Evolutionary conservation across 1,139 yeast species (phyloP), one percentile per base, ranked within the genome.

Genomic region (Keqinozyma sinolaborantium): DNA sequence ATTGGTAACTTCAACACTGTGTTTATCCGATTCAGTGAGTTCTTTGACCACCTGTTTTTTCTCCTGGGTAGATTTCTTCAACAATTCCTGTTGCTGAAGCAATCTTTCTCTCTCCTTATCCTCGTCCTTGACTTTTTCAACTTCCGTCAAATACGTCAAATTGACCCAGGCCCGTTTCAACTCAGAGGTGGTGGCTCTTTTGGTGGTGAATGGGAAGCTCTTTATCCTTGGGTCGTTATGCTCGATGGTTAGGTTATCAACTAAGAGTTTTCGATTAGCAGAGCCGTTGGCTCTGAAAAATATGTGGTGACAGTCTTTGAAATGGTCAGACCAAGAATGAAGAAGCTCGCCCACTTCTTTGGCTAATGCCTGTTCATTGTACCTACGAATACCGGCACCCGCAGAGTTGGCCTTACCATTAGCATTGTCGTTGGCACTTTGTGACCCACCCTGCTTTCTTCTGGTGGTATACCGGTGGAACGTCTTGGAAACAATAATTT

Each of bases 361-460:
- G 35, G 76, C 77, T 39, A 92, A 69, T 3, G 94, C 94, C 36
- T 79, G 83, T 56, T 94, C 98, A 50, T 90, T 90, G 46, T 87
- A 79, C 41, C 98, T 71, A 64, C 99, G 79, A 30, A 92, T 70
- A 33, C 80, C 77, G 2, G 97, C 83, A 36, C 99, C 99, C 0
- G 97, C 98, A 11, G 97, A 88, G 43, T 87, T 87, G 8, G 98
- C 98, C 53, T 90, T 90, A 3, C 98, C 97, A 43, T 83, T 77
- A 1, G 95, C 83, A 52, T 82, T 86, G 58, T 92, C 99, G 58
- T 78, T 83, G 1, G 97, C 90, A 40, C 92, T 77, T 56, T 92
- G 99, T 0, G 97, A 76, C 1, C 98, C 98, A 62, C 99, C 99
- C 58, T 92, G 99, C 50, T 92, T 94, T 43, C 96, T 75, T 63